Base-by-base conservation (phyloP, 129 eudicot species). In the Flaveria trinervia region DNA sequence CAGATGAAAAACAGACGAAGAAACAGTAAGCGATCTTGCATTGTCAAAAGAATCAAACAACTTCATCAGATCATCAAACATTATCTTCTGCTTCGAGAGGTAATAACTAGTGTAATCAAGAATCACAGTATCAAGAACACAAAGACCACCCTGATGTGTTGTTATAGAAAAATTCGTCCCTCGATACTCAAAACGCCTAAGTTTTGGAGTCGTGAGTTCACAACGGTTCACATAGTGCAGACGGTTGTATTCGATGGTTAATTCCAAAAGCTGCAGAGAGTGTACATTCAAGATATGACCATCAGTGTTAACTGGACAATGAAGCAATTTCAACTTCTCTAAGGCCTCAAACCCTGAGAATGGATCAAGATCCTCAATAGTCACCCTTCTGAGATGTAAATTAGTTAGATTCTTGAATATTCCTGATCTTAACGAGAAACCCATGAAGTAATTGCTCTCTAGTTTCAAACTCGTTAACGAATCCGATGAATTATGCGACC, bases 121-220 rank as follows among this genome's bases (percentile, higher is more conserved):
- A 9, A 28, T 49, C 16, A 62, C 28, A 5, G 30, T 46, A 6
- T 75, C 71, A 26, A 75, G 61, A 75, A 44, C 30, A 25, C 70
- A 28, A 44, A 74, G 71, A 74, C 28, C 49, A 15, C 15, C 45
- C 1, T 43, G 23, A 33, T n/a, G 50, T 7, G 26, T 52, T 54
- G 1, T 5, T 10, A 72, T 8, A 0, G 76, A 65, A 15, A 72
- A 55, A n/a, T 5, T 20, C 18, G 2, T 10, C 46, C 65, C 46
- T 15, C 9, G 23, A 66, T 13, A 41, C 54, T 65, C 18, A 5
- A 76, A 66, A 15, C 20, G 26, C 49, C 45, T 20, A 15, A 65
- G 80, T 7, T 52, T 76, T 8, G 73, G 73, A 51, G 70, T 51
- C 3, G 25, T 28, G 73, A 65, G 65, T 3, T 76, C 25, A 26